Conservation (phyloP, 371 early-diverging fungal genomes). For the Mycotypha africana region DNA sequence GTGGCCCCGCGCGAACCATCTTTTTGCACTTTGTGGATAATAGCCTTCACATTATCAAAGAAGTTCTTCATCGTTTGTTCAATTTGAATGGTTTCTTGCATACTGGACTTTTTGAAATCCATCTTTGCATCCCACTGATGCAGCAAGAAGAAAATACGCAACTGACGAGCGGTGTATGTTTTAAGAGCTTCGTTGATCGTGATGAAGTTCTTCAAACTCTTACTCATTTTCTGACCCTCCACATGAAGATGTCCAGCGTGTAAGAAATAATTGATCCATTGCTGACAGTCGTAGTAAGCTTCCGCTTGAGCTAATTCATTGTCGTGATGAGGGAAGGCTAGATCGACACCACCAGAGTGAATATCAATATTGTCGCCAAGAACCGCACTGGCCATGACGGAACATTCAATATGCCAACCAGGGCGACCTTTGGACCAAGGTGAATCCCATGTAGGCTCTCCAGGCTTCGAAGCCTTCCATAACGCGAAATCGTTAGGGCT, state of each 20-base stretch:
- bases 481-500: conserved; percentile 94
- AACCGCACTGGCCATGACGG: conserved; percentile 97
- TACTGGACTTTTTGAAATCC: conserved; percentile 81
- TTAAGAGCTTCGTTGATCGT: conserved; percentile 91
- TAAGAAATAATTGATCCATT: conserved; percentile 99
- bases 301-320: conserved; percentile 99
- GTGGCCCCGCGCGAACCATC: conserved; percentile 41
- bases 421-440: conserved; percentile 97
- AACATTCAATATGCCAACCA: conserved; percentile 99
- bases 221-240: conserved; percentile 99
- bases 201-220: conserved; percentile 99
- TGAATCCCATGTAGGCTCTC: conserved; percentile 96
- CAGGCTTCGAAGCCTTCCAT: conserved; percentile 97
- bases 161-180: conserved; percentile 79
- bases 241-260: conserved; percentile 99
- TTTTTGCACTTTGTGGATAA: conserved; percentile 56
- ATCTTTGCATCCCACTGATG: conserved; percentile 90
- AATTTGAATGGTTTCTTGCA: conserved; percentile 82
- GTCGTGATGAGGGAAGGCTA: conserved; percentile 99
- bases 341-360: conserved; percentile 98
- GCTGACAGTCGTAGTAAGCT: conserved; percentile 84
- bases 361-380: conserved; percentile 93
- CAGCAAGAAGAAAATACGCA: conserved; percentile 93
- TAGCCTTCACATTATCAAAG: conserved; percentile 74
- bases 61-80: conserved; percentile 88